Evolutionary conservation across 371 early-diverging fungal species (phyloP).

Genomic region (Syncephalastrum monosporum): DNA sequence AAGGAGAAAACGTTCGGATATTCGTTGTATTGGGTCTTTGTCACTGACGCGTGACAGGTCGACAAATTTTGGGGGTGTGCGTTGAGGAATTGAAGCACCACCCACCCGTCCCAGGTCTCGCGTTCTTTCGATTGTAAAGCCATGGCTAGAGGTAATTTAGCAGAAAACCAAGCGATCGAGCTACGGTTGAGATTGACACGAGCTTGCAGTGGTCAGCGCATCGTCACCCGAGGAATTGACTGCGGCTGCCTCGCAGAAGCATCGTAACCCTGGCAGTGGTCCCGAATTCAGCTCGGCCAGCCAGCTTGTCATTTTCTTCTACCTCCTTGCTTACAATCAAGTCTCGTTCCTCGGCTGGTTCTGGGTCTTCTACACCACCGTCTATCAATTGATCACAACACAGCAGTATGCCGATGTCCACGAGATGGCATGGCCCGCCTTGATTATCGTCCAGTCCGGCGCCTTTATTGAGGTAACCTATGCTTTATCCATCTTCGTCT

Average conservation of each 20-base stretch:
- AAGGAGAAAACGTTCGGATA: no score
- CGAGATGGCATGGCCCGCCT: conserved; percentile 53
- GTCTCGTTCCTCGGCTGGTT: conserved; percentile 77
- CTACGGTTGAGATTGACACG: no score
- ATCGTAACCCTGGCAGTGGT: not conserved
- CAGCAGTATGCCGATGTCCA: conserved; percentile 59
- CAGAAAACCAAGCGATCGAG: no score
- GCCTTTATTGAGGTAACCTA: conserved; percentile 72
- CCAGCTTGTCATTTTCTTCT: conserved; percentile 27
- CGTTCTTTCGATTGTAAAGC: no score
- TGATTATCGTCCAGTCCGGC: conserved; percentile 71
- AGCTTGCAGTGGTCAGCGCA: conserved; percentile 1
- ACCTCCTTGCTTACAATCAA: conserved; percentile 80
- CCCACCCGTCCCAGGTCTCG: no score
- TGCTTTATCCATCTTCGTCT: no score
- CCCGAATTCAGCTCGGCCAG: conserved; percentile 11
- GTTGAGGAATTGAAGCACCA: no score
- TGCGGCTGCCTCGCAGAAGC: conserved; percentile 2
- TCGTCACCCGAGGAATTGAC: conserved; percentile 3
- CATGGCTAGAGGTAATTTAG: conserved; percentile 3
- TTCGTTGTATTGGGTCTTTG: no score
- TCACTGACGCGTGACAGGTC: no score
- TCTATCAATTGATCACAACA: conserved; percentile 46
- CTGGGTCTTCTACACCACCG: conserved; percentile 60
- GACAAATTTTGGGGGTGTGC: no score